Conservation (phyloP, 116 monocot species). For the Cymodocea nodosa region DNA sequence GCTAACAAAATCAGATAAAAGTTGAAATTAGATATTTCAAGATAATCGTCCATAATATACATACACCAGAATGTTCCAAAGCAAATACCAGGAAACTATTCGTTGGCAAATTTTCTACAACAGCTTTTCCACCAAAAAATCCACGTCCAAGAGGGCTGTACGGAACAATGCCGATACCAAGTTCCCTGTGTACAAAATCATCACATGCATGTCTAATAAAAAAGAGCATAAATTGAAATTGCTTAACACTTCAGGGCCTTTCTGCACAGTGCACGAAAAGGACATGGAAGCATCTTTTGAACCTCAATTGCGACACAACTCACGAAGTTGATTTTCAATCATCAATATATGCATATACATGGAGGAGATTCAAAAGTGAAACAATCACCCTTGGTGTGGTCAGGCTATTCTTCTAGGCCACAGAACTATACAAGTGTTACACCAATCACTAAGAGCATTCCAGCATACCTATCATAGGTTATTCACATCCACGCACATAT, state of each 20-base stretch:
- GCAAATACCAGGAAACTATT: slow-evolving; percentile 30
- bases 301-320: too few species aligned
- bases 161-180: slow-evolving; percentile 62
- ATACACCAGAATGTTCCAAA: background rate
- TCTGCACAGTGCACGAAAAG: too few species aligned
- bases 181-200: slow-evolving; percentile 30
- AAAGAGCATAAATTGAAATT: background rate
- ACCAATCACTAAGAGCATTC: too few species aligned
- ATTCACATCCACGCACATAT: too few species aligned
- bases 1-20: slow-evolving; percentile 4
- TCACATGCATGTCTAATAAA: background rate
- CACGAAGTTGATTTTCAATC: too few species aligned
- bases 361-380: too few species aligned
- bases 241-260: background rate
- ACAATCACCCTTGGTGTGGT: too few species aligned
- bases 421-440: too few species aligned
- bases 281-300: too few species aligned
- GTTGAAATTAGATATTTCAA: background rate
- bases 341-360: too few species aligned
- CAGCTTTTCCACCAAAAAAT: slow-evolving; percentile 44
- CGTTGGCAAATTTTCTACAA: slow-evolving; percentile 21
- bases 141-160: slow-evolving; percentile 49
- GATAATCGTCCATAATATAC: background rate
- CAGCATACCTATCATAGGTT: too few species aligned
- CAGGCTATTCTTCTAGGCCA: too few species aligned